Conservation (phyloP, 805 yeast species). For the Grigorovia humatica region DNA sequence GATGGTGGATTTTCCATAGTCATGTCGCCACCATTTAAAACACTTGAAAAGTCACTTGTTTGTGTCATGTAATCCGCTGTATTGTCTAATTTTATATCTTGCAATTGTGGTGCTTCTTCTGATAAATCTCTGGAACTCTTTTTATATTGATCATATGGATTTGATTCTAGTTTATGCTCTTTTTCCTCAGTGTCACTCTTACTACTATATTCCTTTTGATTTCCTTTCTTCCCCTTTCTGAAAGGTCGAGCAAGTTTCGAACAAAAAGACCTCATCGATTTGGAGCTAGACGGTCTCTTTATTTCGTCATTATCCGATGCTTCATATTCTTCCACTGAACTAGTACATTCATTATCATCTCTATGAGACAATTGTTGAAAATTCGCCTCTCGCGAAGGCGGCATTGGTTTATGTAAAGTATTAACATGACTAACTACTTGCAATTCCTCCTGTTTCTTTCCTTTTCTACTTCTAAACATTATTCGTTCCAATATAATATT, state of each 20-base stretch:
- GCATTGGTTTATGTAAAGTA: not conserved
- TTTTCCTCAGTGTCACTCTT: not conserved
- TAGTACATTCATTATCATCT: not conserved
- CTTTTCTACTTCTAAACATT: not conserved
- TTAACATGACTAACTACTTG: not conserved
- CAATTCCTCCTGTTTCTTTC: not conserved
- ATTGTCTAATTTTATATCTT: too few species aligned
- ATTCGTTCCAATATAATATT: too few species aligned
- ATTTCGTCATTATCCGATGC: not conserved
- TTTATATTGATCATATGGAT: too few species aligned
- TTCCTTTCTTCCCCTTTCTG: not conserved
- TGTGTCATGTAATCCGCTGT: too few species aligned
- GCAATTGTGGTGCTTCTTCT: too few species aligned
- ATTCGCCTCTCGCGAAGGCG: not conserved
- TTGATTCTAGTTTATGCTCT: too few species aligned
- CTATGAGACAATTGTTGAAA: not conserved
- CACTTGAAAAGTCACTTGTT: too few species aligned
- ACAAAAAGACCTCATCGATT: not conserved
- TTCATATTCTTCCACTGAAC: not conserved
- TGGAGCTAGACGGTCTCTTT: not conserved
- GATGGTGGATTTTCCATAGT: too few species aligned
- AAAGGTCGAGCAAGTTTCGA: not conserved
- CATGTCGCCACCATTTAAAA: too few species aligned
- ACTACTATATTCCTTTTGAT: not conserved
- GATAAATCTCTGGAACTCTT: too few species aligned